Evolutionary conservation across 1,284 basidiomycete genomes (phyloP).

Genomic region (Melampsora abietis-canadensis): DNA sequence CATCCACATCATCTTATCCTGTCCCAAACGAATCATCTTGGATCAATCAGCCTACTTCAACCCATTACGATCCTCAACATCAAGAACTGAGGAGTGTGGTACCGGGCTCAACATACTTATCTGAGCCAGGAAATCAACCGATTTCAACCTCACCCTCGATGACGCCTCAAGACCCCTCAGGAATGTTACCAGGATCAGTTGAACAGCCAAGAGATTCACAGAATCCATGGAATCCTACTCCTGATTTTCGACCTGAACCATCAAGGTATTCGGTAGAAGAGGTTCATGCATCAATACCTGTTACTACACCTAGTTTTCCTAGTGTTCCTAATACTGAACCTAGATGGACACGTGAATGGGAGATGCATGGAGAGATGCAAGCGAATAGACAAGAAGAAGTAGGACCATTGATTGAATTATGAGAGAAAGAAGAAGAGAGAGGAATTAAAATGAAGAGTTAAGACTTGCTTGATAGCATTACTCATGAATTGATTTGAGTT

Average conservation of each 20-base stretch:
- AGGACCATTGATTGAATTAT: conserved; percentile 25
- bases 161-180: not conserved
- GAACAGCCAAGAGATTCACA: too few relatives aligned
- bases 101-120: too few relatives aligned
- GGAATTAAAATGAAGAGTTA: too few relatives aligned
- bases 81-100: too few relatives aligned
- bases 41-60: too few relatives aligned
- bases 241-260: not conserved
- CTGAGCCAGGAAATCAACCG: not conserved
- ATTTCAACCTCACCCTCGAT: not conserved
- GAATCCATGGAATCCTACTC: not conserved
- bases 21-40: too few relatives aligned
- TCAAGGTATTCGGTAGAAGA: not conserved
- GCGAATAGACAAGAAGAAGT: conserved; percentile 24
- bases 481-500: too few relatives aligned
- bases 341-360: not conserved
- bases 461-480: too few relatives aligned
- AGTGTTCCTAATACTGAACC: conserved; percentile 21
- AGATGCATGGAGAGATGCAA: not conserved
- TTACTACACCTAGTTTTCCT: conserved; percentile 2
- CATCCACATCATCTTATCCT: too few relatives aligned
- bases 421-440: not conserved
- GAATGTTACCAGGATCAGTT: too few relatives aligned
- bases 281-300: too few relatives aligned
- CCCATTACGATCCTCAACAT: too few relatives aligned